Evolutionary conservation across 805 yeast genomes (phyloP), one percentile per base, ranked within the genome.

Genomic region (Helenozyma rhizophorensis): DNA sequence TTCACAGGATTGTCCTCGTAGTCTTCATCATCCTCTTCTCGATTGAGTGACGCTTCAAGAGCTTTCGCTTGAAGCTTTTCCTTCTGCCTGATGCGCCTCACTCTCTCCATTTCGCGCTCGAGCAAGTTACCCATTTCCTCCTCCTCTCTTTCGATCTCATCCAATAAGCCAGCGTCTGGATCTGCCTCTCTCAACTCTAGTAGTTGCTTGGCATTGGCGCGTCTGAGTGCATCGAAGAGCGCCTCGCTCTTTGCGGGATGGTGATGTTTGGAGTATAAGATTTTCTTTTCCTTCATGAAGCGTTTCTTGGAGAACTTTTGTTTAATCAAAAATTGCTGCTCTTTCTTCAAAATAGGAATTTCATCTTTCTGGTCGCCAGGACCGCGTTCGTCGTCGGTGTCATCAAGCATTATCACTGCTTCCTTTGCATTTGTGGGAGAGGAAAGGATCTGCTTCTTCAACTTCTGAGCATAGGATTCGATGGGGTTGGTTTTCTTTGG

Each of bases 101-200:
- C 72, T 42, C 79, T 62, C 36, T 68, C 68, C 40, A 73, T 65
- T 47, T 74, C 79, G 36, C 72, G 62, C 42, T 74, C 74, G 43
- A 76, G 58, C 25, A 67, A 53, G 9, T 60, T 52, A 5, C 65
- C 70, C 70, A 66, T 64, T 16, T 58, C 57, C 28, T 64, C 70
- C 26, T 66, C 72, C 30, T 66, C 70, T 40, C 58, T 55, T 30
- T 65, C 69, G 24, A 64, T 53, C 33, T 64, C 69, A 28, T 60
- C 58, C 9, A 56, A 36, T 14, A 53, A 43, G 18, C 54, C 58
- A n/a, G 48, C 39, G 27, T 59, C 54, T 4, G 47, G 47, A 28
- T 52, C 45, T 21, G 33, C 36, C 15, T 39, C 30, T 22, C 46
- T 50, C 28, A 48, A 37, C 4, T 48, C 50, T 28, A 49, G 53